Evolutionary conservation across 2,329 filamentous ascomycete species (phyloP).

Genomic region (Sclerotinia spermophila): DNA sequence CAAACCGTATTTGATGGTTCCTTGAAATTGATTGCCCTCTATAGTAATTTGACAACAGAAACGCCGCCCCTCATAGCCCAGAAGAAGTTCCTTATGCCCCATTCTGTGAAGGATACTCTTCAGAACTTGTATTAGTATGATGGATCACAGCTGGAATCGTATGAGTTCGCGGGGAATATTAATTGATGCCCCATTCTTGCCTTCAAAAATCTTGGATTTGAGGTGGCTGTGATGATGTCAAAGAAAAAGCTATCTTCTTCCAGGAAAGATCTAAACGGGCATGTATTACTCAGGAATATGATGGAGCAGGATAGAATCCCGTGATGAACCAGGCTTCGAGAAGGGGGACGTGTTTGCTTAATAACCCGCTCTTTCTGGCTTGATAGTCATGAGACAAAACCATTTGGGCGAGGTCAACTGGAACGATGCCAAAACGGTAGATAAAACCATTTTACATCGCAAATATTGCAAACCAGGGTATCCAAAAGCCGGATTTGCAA

Average conservation of each 20-base stretch:
- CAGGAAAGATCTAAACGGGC: neutral
- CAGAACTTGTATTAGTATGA: neutral
- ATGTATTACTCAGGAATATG: neutral
- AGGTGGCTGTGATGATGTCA: constrained; percentile 3
- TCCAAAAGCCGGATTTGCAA: neutral
- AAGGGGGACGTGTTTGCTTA: neutral
- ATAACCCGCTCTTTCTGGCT: neutral
- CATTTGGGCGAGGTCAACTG: neutral
- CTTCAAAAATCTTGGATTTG: neutral
- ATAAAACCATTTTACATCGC: neutral
- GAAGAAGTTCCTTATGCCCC: neutral
- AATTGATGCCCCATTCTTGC: neutral
- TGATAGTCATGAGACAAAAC: neutral
- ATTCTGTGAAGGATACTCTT: neutral
- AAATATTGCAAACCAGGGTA: too few species aligned
- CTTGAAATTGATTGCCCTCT: neutral
- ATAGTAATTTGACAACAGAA: neutral
- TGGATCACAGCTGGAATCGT: neutral
- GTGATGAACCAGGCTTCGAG: neutral
- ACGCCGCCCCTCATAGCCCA: neutral
- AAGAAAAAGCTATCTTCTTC: neutral
- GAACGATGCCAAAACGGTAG: neutral
- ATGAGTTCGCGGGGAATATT: neutral
- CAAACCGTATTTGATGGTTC: neutral
- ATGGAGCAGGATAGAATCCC: neutral